phyloP scores from a whole-genome alignment of 768 basidiomycete species.

The Symmetrospora coprosmae region DNA sequence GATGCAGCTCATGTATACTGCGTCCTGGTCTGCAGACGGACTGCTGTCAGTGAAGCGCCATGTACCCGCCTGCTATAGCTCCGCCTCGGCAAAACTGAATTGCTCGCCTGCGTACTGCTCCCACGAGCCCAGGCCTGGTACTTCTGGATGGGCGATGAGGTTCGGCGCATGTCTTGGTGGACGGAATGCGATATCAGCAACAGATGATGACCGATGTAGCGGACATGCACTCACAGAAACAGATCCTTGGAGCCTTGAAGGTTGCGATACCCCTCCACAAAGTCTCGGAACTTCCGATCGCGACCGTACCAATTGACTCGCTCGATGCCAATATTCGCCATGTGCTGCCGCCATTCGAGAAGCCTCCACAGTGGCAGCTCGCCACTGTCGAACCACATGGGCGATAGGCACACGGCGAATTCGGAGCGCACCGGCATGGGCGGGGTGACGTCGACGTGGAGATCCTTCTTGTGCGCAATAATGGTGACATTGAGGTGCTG shows the following conservation, averaged over 20 bases:
- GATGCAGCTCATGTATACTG: constrained; percentile 2
- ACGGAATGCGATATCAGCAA: too few relatives aligned
- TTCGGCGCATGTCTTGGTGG: constrained; percentile 3
- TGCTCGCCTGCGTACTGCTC: constrained; percentile 11
- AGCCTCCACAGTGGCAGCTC: not conserved
- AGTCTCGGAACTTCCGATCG: not conserved
- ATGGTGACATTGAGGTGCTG: not conserved
- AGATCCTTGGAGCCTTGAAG: not conserved
- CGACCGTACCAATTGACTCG: constrained; percentile 7
- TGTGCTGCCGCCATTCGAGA: constrained; percentile 8
- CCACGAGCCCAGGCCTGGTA: not conserved
- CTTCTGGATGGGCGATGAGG: not conserved
- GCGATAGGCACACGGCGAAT: not conserved
- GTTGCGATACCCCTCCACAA: not conserved
- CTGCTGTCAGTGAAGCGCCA: too few relatives aligned
- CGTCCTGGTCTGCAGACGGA: constrained; percentile 7
- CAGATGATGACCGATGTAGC: too few relatives aligned
- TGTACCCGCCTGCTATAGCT: too few relatives aligned
- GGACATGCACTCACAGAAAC: not conserved
- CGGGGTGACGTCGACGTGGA: not conserved
- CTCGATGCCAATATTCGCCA: not conserved
- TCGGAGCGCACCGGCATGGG: not conserved
- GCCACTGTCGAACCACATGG: not conserved
- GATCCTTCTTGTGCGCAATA: not conserved
- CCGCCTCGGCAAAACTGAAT: too few relatives aligned